phyloP scores from a whole-genome alignment of 495 filamentous ascomycete genomes.

The Chaetomium tenue region DNA sequence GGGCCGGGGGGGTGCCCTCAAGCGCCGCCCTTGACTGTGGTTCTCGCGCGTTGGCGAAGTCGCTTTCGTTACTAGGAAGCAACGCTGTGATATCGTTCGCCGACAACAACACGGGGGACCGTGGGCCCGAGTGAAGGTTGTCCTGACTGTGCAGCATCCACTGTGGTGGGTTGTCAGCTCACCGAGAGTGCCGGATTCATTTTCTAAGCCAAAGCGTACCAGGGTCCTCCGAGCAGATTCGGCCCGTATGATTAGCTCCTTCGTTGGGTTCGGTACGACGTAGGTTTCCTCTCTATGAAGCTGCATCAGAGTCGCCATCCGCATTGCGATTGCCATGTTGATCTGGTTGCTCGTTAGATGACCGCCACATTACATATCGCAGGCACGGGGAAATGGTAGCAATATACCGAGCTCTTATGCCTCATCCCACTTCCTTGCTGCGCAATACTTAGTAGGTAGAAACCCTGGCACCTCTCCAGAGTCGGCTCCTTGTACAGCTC shows the following conservation, averaged over 20 bases:
- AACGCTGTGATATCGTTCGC: conserved; percentile 51
- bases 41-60: conserved; percentile 45
- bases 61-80: conserved; percentile 49
- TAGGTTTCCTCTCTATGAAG: conserved; percentile 55
- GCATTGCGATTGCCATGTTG: conserved; percentile 52
- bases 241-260: conserved; percentile 42
- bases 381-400: not conserved
- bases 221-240: conserved; percentile 50
- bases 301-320: conserved; percentile 51
- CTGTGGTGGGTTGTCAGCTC: conserved; percentile 27
- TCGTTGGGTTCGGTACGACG: conserved; percentile 34
- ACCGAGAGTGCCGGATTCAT: not conserved
- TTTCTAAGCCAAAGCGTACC: conserved; percentile 31
- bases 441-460: conserved; percentile 53
- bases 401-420: conserved; percentile 47
- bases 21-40: conserved; percentile 51
- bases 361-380: not conserved
- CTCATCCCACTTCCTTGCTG: conserved; percentile 52
- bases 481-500: conserved; percentile 51
- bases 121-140: conserved; percentile 50
- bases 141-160: conserved; percentile 56
- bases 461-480: conserved; percentile 52
- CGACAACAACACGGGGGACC: conserved; percentile 46
- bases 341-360: conserved; percentile 41
- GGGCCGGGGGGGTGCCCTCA: conserved; percentile 48